Percentiles rank a stretch among this genome's conserved stretches.
These are phyloP conservation scores for Tephrocybe sp. DNA, from an alignment of 768 basidiomycete genomes.

Conservation along the genomic window DNA sequence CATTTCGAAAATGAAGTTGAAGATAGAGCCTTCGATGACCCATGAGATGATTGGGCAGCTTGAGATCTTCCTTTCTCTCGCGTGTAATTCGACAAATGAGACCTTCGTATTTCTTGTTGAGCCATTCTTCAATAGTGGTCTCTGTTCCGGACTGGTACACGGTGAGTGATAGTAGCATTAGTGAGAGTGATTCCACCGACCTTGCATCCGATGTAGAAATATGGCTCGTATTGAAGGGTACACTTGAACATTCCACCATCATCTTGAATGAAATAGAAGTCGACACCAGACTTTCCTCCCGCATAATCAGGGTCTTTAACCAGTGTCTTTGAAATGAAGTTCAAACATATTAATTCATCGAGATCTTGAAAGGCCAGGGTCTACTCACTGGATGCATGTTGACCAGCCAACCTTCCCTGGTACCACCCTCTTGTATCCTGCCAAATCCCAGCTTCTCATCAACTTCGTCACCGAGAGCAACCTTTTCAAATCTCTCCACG, in stretches of 20 bases:
- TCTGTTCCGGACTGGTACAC: constrained; percentile 72
- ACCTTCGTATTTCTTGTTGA: constrained; percentile 91
- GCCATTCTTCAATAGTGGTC: constrained; percentile 91
- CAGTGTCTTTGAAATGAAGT: constrained; percentile 54
- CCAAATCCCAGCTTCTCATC: constrained; percentile 93
- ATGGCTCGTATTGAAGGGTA: constrained; percentile 90
- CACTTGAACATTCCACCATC: constrained; percentile 96
- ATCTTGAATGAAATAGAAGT: constrained; percentile 97
- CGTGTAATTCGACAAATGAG: constrained; percentile 75
- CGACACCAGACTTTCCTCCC: constrained; percentile 85
- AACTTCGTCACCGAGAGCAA: constrained; percentile 74
- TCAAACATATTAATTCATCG: not conserved
- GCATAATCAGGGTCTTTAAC: constrained; percentile 84
- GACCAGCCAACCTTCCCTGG: constrained; percentile 89
- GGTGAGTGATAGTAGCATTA: constrained; percentile 1
- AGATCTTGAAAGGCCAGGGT: not conserved
- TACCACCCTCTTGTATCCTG: constrained; percentile 73
- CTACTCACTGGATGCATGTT: constrained; percentile 93
- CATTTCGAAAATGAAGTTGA: constrained; percentile 87
- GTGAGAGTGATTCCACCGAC: constrained; percentile 37
- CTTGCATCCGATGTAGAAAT: constrained; percentile 92
- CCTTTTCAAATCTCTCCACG: constrained; percentile 83
- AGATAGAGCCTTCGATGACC: constrained; percentile 90
- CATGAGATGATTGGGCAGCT: constrained; percentile 94
- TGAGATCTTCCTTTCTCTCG: constrained; percentile 89